These are phyloP conservation scores for Venturia effusa DNA, from an alignment of 2,329 filamentous ascomycete genomes.

Conservation along the genomic window DNA sequence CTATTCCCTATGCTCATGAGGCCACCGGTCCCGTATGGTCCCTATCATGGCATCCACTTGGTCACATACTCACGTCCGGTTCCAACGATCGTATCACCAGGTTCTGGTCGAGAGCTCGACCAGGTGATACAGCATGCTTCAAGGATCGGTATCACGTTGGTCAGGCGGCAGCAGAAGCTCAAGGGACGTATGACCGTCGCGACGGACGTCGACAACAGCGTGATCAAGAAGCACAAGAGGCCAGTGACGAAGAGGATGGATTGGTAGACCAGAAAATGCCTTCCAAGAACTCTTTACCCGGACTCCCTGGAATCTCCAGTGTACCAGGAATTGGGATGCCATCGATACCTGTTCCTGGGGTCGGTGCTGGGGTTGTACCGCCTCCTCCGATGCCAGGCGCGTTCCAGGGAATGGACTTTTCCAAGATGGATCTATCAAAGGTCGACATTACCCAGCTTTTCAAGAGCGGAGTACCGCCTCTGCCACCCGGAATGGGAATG, in stretches of 20 bases:
- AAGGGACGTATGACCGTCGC: constrained; percentile 85
- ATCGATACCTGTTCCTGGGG: neutral
- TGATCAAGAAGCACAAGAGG: constrained; percentile 88
- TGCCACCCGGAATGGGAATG: constrained; percentile 9
- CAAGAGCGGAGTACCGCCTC: constrained; percentile 15
- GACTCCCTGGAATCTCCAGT: constrained; percentile 47
- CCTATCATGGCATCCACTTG: constrained; percentile 92
- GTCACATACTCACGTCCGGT: constrained; percentile 88
- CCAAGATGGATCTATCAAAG: constrained; percentile 12
- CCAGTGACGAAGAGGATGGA: constrained; percentile 86
- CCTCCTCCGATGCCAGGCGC: constrained; percentile 35
- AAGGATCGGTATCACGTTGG: constrained; percentile 95
- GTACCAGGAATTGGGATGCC: neutral
- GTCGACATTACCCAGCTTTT: constrained; percentile 23
- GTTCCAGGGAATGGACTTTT: constrained; percentile 20
- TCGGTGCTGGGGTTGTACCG: neutral
- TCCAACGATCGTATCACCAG: constrained; percentile 94
- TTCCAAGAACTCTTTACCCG: constrained; percentile 38
- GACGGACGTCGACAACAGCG: constrained; percentile 68
- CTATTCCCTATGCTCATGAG: constrained; percentile 77
- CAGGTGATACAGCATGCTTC: constrained; percentile 73
- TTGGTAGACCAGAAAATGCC: constrained; percentile 84
- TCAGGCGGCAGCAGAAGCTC: constrained; percentile 81
- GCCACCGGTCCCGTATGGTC: constrained; percentile 82
- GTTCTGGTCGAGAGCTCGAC: constrained; percentile 88